Conservation (phyloP, 1,139 yeast genomes). For the Blastobotrys apis region DNA sequence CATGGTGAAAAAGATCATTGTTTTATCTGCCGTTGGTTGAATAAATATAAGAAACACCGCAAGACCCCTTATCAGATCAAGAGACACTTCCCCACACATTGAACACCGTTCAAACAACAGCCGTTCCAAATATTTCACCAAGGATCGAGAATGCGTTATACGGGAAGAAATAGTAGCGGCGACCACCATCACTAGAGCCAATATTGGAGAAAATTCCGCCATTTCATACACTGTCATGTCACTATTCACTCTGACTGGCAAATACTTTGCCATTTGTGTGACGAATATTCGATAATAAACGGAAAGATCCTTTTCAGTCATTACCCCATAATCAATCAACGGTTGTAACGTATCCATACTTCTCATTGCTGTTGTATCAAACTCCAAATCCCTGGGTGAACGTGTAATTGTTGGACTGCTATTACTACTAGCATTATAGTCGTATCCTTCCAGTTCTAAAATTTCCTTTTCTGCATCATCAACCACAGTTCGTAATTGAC, state of each 20-base stretch:
- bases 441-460: neutral
- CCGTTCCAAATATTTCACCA: conserved; percentile 41
- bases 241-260: neutral
- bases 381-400: neutral
- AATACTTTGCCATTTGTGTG: neutral
- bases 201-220: neutral
- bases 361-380: neutral
- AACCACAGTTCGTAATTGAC: neutral
- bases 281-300: neutral
- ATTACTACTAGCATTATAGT: neutral
- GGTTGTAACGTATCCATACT: neutral
- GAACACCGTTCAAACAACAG: conserved; percentile 44
- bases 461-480: neutral
- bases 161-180: conserved; percentile 2
- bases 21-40: conserved; percentile 1
- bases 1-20: neutral
- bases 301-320: neutral
- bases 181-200: neutral
- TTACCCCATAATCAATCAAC: neutral
- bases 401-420: neutral
- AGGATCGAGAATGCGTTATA: neutral
- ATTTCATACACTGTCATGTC: neutral
- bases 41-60: conserved; percentile 11
- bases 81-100: conserved; percentile 43
- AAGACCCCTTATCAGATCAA: conserved; percentile 24